Evolutionary conservation across 768 basidiomycete species (phyloP), one percentile per base, ranked within the genome.

Genomic region (Phaffia australis): DNA sequence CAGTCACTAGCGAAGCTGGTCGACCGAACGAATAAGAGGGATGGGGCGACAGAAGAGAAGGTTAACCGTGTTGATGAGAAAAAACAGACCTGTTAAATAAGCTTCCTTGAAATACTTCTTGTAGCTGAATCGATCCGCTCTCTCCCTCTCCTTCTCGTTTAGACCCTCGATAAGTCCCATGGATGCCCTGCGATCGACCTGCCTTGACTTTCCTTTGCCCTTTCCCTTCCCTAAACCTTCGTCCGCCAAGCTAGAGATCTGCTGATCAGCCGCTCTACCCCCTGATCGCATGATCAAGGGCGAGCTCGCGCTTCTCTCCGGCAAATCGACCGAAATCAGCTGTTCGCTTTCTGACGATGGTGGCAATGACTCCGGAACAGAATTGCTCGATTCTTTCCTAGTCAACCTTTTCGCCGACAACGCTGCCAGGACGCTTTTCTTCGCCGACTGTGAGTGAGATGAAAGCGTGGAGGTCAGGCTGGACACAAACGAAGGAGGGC

Each of bases 31-130:
- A 49, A 60, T 32, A 57, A n/a, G 32, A 57, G n/a, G n/a, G 9
- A 30, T 4, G 29, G 16, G 42, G 23, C 29, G 66, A 58, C 42
- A 42, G 35, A 11, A 42, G 35, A 42, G 11, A 11, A 42, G 35
- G 35, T 5, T 11, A 42, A 11, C 11, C 35, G 11, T 11, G 11
- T 5, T 11, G 11, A 11, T 11, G 35, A 11, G 68, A 1, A 11
- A 67, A 1, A 4, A 71, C 85, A 68, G 71, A 88, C 88, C 83
- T 35, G 85, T 87, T 18, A 82, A 79, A 72, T 87, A 89, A 14
- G 85, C 84, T 29, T 80, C 75, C 73, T 84, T 85, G 79, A 90
- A 94, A 73, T 87, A 82, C 63, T 78, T 77, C 66, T 83, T 82
- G 76, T 85, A 89, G 0, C 85, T 86, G 69, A 83, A 82, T 56